A percentile compares a stretch with the other conserved stretches of the same genome.
These are phyloP conservation scores for Rhododendron ovatum DNA, from an alignment of 148 eudicot genomes.

Conservation along the genomic window DNA sequence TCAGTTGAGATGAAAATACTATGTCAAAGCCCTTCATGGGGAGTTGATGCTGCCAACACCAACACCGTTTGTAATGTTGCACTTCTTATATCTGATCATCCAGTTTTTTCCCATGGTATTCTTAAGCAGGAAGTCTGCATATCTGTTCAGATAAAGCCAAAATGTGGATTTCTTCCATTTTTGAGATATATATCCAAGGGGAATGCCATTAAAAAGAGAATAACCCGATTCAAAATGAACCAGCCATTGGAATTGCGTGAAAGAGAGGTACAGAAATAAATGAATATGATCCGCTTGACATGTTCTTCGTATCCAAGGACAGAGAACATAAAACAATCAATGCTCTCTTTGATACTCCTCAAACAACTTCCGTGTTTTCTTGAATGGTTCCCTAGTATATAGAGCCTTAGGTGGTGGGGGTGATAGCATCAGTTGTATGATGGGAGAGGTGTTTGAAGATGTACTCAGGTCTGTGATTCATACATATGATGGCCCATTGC, in stretches of 20 bases:
- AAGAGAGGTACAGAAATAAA: slow-evolving; percentile 70
- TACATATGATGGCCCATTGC: slow-evolving; percentile 39
- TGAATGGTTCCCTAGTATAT: slow-evolving; percentile 72
- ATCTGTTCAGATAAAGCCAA: slow-evolving; percentile 80
- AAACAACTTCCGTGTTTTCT: slow-evolving; percentile 87
- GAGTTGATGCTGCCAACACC: no score
- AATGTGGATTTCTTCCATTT: slow-evolving; percentile 87
- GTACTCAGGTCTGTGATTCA: slow-evolving; percentile 41
- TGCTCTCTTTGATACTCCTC: slow-evolving; percentile 67
- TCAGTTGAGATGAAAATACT: no score
- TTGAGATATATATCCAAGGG: slow-evolving; percentile 61
- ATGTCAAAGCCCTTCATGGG: no score
- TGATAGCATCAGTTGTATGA: slow-evolving; percentile 29
- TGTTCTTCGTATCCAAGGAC: slow-evolving; percentile 79
- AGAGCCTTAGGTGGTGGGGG: slow-evolving; percentile 68
- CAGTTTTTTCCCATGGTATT: slow-evolving; percentile 34
- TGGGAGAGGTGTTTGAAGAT: slow-evolving; percentile 37
- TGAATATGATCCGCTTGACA: slow-evolving; percentile 76
- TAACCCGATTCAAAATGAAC: slow-evolving; percentile 81
- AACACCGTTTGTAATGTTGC: no score
- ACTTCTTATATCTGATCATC: no score
- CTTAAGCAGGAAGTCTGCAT: slow-evolving; percentile 37
- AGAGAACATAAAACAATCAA: slow-evolving; percentile 48
- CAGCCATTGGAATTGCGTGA: slow-evolving; percentile 65
- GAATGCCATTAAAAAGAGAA: slow-evolving; percentile 63